Conservation (phyloP, 331 rosid genomes). For the Pyrus hybrid region DNA sequence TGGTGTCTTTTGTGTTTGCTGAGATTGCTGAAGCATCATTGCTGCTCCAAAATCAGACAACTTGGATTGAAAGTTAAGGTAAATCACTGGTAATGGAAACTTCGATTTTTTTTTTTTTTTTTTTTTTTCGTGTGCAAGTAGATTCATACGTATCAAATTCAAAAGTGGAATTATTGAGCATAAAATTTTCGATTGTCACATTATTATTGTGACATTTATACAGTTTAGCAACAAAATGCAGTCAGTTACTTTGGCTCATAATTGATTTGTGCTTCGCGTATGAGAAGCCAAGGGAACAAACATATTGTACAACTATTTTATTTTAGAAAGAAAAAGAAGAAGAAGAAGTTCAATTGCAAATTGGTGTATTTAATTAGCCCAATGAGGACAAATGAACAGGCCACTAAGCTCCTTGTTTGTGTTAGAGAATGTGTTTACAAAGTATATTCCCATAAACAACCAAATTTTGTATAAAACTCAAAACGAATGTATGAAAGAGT, state of each 20-base stretch:
- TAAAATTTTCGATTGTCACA: no score
- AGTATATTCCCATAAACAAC: background rate
- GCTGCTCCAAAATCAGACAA: constrained; percentile 43
- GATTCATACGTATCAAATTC: background rate
- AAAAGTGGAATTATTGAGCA: no score
- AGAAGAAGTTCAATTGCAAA: background rate
- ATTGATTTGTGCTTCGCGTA: background rate
- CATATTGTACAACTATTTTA: background rate
- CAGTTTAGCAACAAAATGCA: background rate
- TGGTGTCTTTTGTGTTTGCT: background rate
- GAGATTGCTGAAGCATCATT: constrained; percentile 14
- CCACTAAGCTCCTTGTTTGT: constrained; percentile 1
- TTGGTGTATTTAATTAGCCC: background rate
- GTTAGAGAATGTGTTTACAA: background rate
- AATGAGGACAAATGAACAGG: background rate
- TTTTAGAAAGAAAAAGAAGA: background rate
- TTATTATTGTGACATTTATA: background rate
- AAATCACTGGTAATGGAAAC: background rate
- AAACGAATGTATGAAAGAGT: background rate
- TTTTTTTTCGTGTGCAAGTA: no score
- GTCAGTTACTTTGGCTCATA: background rate
- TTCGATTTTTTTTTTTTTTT: background rate
- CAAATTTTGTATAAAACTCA: background rate
- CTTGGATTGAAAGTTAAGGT: constrained; percentile 1
- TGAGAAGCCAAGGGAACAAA: background rate